Percentiles rank a stretch among this genome's conserved stretches.
These are phyloP conservation scores for Saturnispora sekii DNA, from an alignment of 805 yeast genomes.

Conservation along the genomic window DNA sequence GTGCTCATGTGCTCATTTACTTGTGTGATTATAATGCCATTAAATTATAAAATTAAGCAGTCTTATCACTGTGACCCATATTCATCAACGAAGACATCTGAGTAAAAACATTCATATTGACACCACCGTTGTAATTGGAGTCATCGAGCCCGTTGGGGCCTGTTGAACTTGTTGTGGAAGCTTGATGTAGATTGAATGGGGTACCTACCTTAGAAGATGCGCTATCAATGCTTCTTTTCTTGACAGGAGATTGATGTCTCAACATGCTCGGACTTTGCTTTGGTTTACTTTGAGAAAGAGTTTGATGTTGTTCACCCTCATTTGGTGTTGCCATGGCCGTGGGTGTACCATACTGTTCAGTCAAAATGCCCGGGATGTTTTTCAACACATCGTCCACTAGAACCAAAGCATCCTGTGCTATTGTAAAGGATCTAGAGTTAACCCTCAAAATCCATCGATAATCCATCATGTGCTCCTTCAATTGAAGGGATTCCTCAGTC, in stretches of 20 bases:
- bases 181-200: not conserved
- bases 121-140: not conserved
- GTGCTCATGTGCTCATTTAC: not conserved
- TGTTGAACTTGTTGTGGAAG: too few species aligned
- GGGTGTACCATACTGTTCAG: slow-evolving; percentile 15
- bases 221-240: not conserved
- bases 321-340: not conserved
- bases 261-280: not conserved
- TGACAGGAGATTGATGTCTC: not conserved
- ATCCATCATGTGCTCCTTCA: slow-evolving; percentile 59
- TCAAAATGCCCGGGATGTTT: slow-evolving; percentile 63
- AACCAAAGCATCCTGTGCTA: slow-evolving; percentile 63
- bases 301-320: not conserved
- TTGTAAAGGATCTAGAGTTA: slow-evolving; percentile 67
- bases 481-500: slow-evolving; percentile 53
- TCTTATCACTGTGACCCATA: not conserved
- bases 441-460: slow-evolving; percentile 71
- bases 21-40: not conserved
- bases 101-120: slow-evolving; percentile 2
- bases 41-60: not conserved
- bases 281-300: not conserved
- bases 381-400: slow-evolving; percentile 62
- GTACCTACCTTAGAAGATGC: not conserved
- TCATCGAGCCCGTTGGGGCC: too few species aligned
- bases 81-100: slow-evolving; percentile 6